Conservation (phyloP, 805 yeast species). For the Kregervanrija delftensis region DNA sequence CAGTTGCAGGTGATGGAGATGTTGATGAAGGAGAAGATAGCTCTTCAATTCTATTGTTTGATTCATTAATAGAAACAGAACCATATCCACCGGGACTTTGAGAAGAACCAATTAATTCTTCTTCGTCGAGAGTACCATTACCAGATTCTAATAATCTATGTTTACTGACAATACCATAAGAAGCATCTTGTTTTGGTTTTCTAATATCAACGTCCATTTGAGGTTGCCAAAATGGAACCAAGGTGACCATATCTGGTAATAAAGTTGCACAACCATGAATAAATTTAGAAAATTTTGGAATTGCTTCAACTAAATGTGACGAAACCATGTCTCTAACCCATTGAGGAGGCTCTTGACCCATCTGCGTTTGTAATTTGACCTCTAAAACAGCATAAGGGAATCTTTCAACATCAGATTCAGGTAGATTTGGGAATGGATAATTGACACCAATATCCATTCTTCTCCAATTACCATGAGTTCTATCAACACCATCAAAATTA, state of each 20-base stretch:
- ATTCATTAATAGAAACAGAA: conserved; percentile 25
- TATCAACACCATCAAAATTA: conserved; percentile 85
- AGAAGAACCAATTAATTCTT: conserved; percentile 45
- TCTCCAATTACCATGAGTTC: conserved; percentile 94
- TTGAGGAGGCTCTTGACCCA: conserved; percentile 98
- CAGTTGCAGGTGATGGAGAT: conserved; percentile 3
- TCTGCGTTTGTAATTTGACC: conserved; percentile 93
- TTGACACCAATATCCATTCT: conserved; percentile 98
- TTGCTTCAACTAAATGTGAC: conserved; percentile 94
- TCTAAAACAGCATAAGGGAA: conserved; percentile 98
- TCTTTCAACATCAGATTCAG: conserved; percentile 79
- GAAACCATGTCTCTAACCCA: conserved; percentile 94
- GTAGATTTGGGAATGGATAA: conserved; percentile 84
- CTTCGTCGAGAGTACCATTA: conserved; percentile 63
- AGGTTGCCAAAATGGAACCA: conserved; percentile 95
- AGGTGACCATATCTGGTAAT: conserved; percentile 71
- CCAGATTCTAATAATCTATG: conserved; percentile 25
- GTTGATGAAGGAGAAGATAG: conserved; percentile 7
- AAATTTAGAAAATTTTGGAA: conserved; percentile 94
- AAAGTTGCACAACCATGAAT: conserved; percentile 95
- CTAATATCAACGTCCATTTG: conserved; percentile 95
- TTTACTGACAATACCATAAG: conserved; percentile 56
- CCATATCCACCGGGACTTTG: conserved; percentile 15
- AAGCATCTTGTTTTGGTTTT: conserved; percentile 64
- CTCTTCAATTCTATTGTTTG: conserved; percentile 24